Base-by-base conservation (phyloP, 441 rosid species). In the Adansonia grandidieri region DNA sequence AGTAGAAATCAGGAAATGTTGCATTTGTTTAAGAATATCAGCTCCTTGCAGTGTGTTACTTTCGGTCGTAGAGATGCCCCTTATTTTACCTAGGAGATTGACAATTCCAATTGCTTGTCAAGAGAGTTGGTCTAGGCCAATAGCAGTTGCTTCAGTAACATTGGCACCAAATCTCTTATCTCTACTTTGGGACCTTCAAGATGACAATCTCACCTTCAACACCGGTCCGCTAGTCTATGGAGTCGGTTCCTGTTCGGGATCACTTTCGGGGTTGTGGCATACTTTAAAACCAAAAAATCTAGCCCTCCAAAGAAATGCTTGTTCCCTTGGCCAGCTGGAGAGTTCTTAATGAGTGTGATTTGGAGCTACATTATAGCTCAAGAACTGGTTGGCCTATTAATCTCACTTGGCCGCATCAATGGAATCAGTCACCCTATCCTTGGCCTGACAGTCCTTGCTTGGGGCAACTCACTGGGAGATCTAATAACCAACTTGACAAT, bases 401-500 rank as follows among this genome's bases (percentile, higher is more conserved):
- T 88, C 47, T 90, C 98, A 1, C 61, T 90, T 2, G 97, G 98
- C 3, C 83, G 86, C 72, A 83, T 95, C 9, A 78, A 87, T 24
- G 92, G 88, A 0, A 81, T 95, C 15, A 90, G 86, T 13, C 91
- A 94, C 67, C 87, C 97, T 3, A 91, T 93, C 57, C 80, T 95
- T 40, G 98, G 97, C 68, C 80, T 95, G 40, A 95, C 97, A 28
- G 90, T 91, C 58, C 88, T 95, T 40, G 97, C 98, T 11, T 93
- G 98, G 98, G 98, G 98, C 0, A 95, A 95, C 77, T 95, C 98
- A 9, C 61, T 93, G 0, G 97, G 97, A 10, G 98, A 95, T 80
- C 75, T 95, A 47, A 85, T 93, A 17, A 87, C 98, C 57, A 90
- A 93, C 64, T 77, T 86, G 69, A 88, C 97, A 5, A 79, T 95